Percentiles rank a stretch among this genome's conserved stretches.
phyloP scores from a whole-genome alignment of 805 yeast species.

The Yamadazyma endophytica region DNA sequence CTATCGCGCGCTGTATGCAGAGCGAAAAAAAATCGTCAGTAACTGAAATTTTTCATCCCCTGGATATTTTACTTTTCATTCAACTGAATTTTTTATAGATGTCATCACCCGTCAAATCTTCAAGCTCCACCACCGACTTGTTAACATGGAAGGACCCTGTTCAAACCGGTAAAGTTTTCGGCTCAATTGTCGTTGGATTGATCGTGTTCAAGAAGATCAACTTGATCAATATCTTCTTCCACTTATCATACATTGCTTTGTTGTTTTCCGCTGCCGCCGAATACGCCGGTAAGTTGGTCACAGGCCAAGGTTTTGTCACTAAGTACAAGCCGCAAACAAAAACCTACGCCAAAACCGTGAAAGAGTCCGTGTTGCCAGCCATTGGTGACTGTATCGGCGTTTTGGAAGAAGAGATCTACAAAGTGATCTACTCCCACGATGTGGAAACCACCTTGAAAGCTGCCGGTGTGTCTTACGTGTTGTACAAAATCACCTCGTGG shows the following conservation, averaged over 20 bases:
- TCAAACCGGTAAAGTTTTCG: conserved; percentile 73
- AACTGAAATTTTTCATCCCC: no score
- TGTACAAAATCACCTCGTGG: conserved; percentile 71
- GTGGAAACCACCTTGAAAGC: conserved; percentile 70
- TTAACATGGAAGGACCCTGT: conserved; percentile 76
- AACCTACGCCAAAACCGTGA: conserved; percentile 31
- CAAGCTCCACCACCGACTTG: conserved; percentile 23
- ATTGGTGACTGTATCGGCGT: conserved; percentile 44
- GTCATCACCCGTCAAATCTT: conserved; percentile 10
- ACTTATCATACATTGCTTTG: conserved; percentile 55
- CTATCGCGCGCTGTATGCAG: no score
- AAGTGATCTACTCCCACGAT: conserved; percentile 62
- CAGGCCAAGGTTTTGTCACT: conserved; percentile 79
- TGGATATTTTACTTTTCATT: no score
- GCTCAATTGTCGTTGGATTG: conserved; percentile 52
- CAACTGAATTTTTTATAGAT: conserved; percentile 4
- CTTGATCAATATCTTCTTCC: conserved; percentile 57
- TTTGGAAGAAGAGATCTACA: conserved; percentile 51
- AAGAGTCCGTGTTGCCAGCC: conserved; percentile 37
- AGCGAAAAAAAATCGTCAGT: no score
- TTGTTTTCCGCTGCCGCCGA: conserved; percentile 68
- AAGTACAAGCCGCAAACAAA: conserved; percentile 62
- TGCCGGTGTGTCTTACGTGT: conserved; percentile 59
- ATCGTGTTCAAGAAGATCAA: conserved; percentile 60
- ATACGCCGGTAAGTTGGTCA: conserved; percentile 63